Evolutionary conservation across 2,329 filamentous ascomycete genomes (phyloP), one percentile per base, ranked within the genome.

Genomic region (Penicillium sp.): DNA sequence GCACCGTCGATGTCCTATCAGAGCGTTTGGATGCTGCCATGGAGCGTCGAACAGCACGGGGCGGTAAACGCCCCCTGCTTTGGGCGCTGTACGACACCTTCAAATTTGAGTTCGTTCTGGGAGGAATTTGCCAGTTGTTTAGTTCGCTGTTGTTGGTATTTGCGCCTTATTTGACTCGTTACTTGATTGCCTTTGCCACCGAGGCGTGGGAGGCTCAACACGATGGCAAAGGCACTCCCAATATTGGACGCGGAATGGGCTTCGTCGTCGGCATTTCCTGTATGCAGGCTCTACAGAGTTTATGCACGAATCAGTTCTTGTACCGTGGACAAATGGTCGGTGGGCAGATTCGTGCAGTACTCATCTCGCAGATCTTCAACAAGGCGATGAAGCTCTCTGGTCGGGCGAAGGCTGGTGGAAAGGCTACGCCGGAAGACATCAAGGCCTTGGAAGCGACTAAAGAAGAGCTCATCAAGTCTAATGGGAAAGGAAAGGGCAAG

Each of bases 241-340:
- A 82, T 47, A 85, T 97, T 45, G 86, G 86, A 3, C 78, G 80
- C 42, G 94, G 93, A 21, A 77, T 97, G 51, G 93, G 92, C 0
- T 77, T 96, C 29, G 91, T 91, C 1, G 71, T 97, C 51, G 93
- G 89, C 8, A 87, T 97, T 51, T 91, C 89, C 0, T 70, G 81
- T 39, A 94, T 97, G 90, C 92, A 96, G 70, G 79, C 92, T 18
- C 67, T 87, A 10, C 90, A 95, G 72, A 93, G 88, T 68, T 66
- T 95, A 58, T 84, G 85, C 24, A 90, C 86, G 2, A 95, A 92
- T 65, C 93, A 97, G 66, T 96, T 95, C 74, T 87, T 97, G 66
- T 97, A 93, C 66, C 85, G 86, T 21, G 91, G 93, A 21, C 95
- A 96, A 88, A 86, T 95, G 75, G 84, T 95, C 36, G 94, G 93